Base-by-base conservation (phyloP, 2,329 filamentous ascomycete genomes). In the Alternaria angustiovoidea region DNA sequence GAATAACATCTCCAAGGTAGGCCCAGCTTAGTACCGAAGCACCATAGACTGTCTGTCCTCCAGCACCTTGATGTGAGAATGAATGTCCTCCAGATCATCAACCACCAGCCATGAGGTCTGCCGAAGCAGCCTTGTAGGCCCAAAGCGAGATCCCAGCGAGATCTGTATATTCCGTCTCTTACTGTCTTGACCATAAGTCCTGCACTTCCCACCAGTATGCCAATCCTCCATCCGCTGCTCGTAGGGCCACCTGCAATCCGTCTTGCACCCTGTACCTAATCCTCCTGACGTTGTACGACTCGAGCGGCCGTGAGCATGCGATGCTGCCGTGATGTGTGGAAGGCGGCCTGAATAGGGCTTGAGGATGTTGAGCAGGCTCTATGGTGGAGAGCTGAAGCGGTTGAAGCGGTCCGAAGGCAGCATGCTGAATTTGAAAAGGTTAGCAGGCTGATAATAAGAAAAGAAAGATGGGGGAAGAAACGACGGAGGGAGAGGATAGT, bases 11-110 rank as follows among this genome's bases (percentile, higher is more conserved):
- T 54, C 44, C 54, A 56, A 47, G 48, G 58, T 28, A 64, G 59
- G 58, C 62, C 62, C 41, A 48, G 43, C 58, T 54, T 61, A 59
- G 54, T 52, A 54, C 54, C 30, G 47, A 57, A 41, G 57, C 18
- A 54, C 57, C 43, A 55, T 51, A 38, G 57, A 56, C 57, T 34
- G 39, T 64, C 62, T 64, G 24, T 64, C 56, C 59, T 64, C 62
- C 62, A 53, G 20, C 62, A 57, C 62, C 44, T 43, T 55, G 54
- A 51, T 51, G n/a, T 44, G 41, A 54, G 28, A 44, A 54, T 41
- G 28, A 38, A 51, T 42, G 34, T 32, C 52, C 51, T 26, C 61
- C 49, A 49, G 59, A 64, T 47, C 62, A 63, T 46, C 34, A 36
- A 54, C 42, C 36, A 55, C 58, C 47, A 64, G 51, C 51, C 57